Evolutionary conservation across 2,329 filamentous ascomycete genomes (phyloP).

Genomic region (Alternaria ventricosa): DNA sequence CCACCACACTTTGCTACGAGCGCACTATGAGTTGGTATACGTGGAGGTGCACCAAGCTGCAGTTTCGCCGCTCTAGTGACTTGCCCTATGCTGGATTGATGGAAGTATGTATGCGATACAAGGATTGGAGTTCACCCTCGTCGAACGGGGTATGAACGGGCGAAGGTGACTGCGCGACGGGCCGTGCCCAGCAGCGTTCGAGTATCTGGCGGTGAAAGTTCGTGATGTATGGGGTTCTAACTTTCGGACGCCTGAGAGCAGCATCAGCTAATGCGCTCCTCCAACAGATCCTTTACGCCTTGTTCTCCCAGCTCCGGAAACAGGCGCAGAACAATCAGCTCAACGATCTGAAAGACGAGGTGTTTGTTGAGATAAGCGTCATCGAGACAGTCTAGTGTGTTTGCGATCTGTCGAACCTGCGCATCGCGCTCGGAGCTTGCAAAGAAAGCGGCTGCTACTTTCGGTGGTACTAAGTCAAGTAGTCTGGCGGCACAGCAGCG

Average conservation of each 20-base stretch:
- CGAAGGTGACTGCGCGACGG: conserved; percentile 11
- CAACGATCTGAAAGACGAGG: conserved; percentile 80
- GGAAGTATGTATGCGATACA: conserved; percentile 8
- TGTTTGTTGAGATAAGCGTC: conserved; percentile 94
- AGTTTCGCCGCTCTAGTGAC: conserved; percentile 2
- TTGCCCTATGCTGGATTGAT: background rate
- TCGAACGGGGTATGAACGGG: conserved; percentile 3
- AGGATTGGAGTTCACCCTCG: background rate
- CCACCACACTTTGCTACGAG: conserved; percentile 25
- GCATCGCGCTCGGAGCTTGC: conserved; percentile 51
- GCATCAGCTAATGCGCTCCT: conserved; percentile 65
- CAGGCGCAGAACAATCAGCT: conserved; percentile 79
- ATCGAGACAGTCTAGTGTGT: conserved; percentile 74
- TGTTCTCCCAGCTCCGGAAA: conserved; percentile 83
- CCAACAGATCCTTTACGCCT: conserved; percentile 74
- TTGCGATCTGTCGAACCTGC: conserved; percentile 65
- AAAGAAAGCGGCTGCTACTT: conserved; percentile 46
- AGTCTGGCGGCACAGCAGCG: conserved; percentile 70
- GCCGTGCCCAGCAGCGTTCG: conserved; percentile 16
- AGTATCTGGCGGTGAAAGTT: conserved; percentile 29
- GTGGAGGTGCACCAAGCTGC: conserved; percentile 9
- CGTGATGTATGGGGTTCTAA: conserved; percentile 21
- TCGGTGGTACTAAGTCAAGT: conserved; percentile 55
- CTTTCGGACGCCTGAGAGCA: conserved; percentile 5
- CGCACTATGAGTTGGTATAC: conserved; percentile 41